These are phyloP conservation scores for Populus simonii DNA, from an alignment of 345 rosid genomes.

Conservation along the genomic window DNA sequence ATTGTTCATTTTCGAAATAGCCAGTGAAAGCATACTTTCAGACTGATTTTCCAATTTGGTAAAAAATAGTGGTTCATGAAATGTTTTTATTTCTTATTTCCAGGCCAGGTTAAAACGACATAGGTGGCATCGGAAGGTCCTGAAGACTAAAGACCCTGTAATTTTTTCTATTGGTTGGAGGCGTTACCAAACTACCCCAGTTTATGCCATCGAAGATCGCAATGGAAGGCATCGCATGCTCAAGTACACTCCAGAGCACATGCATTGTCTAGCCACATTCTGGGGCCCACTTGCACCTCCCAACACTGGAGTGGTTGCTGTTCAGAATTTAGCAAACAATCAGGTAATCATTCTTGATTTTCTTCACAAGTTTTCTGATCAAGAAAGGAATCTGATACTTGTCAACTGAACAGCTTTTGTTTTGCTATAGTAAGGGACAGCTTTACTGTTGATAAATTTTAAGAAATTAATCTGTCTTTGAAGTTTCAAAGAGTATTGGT, in stretches of 20 bases:
- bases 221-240: conserved; percentile 94
- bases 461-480: background rate
- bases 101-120: conserved; percentile 83
- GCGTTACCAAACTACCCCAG: conserved; percentile 83
- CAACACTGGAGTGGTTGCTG: conserved; percentile 77
- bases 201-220: conserved; percentile 76
- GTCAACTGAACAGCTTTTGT: conserved; percentile 1
- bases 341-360: conserved; percentile 48
- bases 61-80: background rate
- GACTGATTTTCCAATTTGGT: too few species aligned
- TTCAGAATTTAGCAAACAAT: conserved; percentile 71
- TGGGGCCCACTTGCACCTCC: conserved; percentile 99
- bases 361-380: background rate
- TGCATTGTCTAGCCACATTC: conserved; percentile 93
- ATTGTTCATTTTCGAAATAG: background rate
- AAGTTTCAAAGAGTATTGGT: background rate
- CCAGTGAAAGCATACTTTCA: too few species aligned
- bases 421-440: background rate
- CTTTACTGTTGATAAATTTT: background rate
- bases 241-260: conserved; percentile 92
- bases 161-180: conserved; percentile 95
- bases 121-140: conserved; percentile 90
- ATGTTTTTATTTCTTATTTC: conserved; percentile 14
- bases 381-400: background rate
- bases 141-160: conserved; percentile 84